Base-by-base conservation (phyloP, 345 rosid species). In the Populus davidiana region DNA sequence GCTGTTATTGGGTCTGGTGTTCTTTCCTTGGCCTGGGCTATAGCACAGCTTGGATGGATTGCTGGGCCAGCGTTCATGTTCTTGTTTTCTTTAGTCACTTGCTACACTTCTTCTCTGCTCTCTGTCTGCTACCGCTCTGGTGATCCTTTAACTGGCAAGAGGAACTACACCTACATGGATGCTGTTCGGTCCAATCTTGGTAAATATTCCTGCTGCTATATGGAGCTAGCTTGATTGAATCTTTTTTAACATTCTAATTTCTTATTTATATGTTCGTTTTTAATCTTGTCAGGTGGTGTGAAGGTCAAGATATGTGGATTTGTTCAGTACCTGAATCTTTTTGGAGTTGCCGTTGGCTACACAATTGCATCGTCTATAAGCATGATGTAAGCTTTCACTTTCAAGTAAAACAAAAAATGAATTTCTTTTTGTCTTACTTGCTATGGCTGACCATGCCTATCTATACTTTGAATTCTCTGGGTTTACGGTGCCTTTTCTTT, bases 1-100 rank as follows among this genome's bases (percentile, higher is more conserved):
- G 98, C 97, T 1, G 93, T 91, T 61, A 91, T 91, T 9, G 96
- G 96, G 12, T 91, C 96, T 13, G 96, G 96, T 41, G 96, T 91
- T 67, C 81, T 91, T 77, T 89, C 93, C 0, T 75, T 91, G 71
- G 96, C 96, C 1, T 91, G 92, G 92, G 92, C 96, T n/a, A 82
- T 87, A 12, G 93, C 90, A 68, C 96, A 91, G 83, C 86, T 91
- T 1, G 96, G 96, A n/a, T 91, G 96, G 96, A 72, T 91, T 2
- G 96, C 89, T 13, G 96, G 93, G 13, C 96, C 96, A 8, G 56
- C 84, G 1, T 88, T 85, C 2, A 85, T 91, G 89, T 79, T 91
- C 43, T 77, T 91, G 76, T 91, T 91, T 82, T 87, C 96, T 25
- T 39, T 91, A 13, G 96, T 91, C 76, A 91, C 92, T 74, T 91